phyloP scores from a whole-genome alignment of 306 rosid genomes.

The Sophora flavescens region DNA sequence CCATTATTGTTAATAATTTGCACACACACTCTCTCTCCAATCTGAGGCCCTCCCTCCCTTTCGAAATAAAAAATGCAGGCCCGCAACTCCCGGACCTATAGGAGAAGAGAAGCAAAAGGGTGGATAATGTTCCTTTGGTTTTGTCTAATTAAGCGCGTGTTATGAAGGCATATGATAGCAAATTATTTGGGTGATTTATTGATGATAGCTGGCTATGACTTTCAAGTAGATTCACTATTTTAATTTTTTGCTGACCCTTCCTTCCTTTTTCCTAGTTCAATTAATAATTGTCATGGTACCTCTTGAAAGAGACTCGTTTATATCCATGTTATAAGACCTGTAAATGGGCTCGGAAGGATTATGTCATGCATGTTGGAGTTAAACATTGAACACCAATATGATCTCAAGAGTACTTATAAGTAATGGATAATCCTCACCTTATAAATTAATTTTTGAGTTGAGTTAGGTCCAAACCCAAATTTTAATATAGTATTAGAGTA shows the following conservation, averaged over 20 bases:
- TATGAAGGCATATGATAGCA: background rate
- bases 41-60: background rate
- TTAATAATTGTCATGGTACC: background rate
- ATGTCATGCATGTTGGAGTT: too few relatives aligned
- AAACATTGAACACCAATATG: too few relatives aligned
- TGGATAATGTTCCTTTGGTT: background rate
- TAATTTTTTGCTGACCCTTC: background rate
- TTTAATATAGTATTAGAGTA: too few relatives aligned
- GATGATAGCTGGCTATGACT: constrained; percentile 10
- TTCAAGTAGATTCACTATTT: background rate
- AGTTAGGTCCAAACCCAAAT: too few relatives aligned
- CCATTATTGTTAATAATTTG: constrained; percentile 30
- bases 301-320: background rate
- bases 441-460: too few relatives aligned
- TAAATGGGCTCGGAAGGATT: background rate
- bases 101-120: background rate
- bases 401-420: too few relatives aligned
- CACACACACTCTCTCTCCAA: background rate
- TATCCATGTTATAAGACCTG: background rate
- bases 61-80: background rate
- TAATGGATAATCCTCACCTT: too few relatives aligned
- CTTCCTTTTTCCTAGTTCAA: background rate
- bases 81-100: constrained; percentile 4
- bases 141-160: background rate
- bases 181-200: constrained; percentile 39